Evolutionary conservation across 129 eudicot genomes (phyloP).

Genomic region (Flaveria ramosissima): DNA sequence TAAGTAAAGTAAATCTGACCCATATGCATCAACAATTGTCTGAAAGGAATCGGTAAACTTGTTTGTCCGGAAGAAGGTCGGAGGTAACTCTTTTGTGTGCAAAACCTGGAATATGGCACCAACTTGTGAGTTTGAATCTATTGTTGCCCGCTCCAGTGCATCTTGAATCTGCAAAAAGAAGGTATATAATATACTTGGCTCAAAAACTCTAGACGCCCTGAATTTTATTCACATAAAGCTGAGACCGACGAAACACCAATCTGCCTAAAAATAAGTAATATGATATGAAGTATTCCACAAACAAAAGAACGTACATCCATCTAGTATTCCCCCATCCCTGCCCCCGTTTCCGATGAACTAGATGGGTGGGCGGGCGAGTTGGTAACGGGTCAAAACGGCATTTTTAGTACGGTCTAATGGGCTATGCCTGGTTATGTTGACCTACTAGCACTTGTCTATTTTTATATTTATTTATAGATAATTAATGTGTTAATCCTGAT

Average conservation of each 20-base stretch:
- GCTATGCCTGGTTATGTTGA: neutral
- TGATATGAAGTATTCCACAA: slow-evolving; percentile 14
- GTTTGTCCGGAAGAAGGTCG: slow-evolving; percentile 79
- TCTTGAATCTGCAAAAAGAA: slow-evolving; percentile 72
- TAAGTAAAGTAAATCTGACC: slow-evolving; percentile 51
- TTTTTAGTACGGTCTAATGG: neutral
- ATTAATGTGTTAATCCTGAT: neutral
- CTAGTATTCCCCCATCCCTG: neutral
- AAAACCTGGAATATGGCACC: slow-evolving; percentile 79
- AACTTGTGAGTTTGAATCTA: slow-evolving; percentile 84
- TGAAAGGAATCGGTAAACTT: slow-evolving; percentile 76
- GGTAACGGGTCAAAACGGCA: neutral
- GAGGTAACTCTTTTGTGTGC: slow-evolving; percentile 77
- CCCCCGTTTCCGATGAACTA: neutral
- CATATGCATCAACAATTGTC: slow-evolving; percentile 93
- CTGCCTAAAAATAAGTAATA: neutral
- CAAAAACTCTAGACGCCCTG: neutral
- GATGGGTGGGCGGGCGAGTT: neutral
- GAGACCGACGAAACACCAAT: slow-evolving; percentile 2
- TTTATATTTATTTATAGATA: neutral
- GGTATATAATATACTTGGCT: neutral
- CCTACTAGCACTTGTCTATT: neutral
- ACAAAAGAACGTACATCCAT: slow-evolving; percentile 17
- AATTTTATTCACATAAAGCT: slow-evolving; percentile 11
- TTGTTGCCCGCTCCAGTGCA: slow-evolving; percentile 67